Evolutionary conservation across 495 filamentous ascomycete species (phyloP).

Genomic region (Pyronema omphalodes): DNA sequence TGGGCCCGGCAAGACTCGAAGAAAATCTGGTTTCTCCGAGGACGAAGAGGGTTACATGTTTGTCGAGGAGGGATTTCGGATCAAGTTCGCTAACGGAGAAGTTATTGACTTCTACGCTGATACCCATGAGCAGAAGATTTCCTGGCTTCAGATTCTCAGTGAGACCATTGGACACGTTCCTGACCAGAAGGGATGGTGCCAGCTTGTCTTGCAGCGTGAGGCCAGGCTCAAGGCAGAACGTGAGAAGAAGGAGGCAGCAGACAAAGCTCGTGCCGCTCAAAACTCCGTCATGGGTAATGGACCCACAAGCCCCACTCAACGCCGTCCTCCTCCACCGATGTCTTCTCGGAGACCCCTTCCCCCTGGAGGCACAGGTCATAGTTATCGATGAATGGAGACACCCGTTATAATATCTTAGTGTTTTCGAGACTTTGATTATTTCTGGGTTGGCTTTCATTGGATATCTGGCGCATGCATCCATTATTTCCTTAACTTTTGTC

Average conservation of each 20-base stretch:
- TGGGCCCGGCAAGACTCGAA: conserved; percentile 54
- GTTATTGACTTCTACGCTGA: conserved; percentile 98
- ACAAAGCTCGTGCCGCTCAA: conserved; percentile 16
- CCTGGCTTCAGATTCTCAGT: conserved; percentile 81
- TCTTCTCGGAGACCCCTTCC: too few species aligned
- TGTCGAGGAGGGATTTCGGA: conserved; percentile 95
- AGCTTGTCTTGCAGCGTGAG: conserved; percentile 48
- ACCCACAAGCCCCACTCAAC: too few species aligned
- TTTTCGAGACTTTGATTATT: too few species aligned
- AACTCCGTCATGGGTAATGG: too few species aligned
- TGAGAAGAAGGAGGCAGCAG: conserved; percentile 16
- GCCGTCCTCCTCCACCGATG: too few species aligned
- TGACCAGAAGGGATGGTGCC: conserved; percentile 52
- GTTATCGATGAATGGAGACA: too few species aligned
- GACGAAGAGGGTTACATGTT: conserved; percentile 99
- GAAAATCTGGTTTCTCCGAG: conserved; percentile 89
- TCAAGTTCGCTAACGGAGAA: conserved; percentile 93
- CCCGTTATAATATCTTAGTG: too few species aligned
- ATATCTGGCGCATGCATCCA: too few species aligned
- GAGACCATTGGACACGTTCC: conserved; percentile 56
- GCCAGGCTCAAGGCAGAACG: conserved; percentile 16
- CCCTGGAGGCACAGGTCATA: too few species aligned
- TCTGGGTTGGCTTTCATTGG: too few species aligned
- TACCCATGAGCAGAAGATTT: conserved; percentile 62
- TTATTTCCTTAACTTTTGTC: too few species aligned